Evolutionary conservation across 257 asterid species (phyloP).

Genomic region (Eucommia ulmoides): DNA sequence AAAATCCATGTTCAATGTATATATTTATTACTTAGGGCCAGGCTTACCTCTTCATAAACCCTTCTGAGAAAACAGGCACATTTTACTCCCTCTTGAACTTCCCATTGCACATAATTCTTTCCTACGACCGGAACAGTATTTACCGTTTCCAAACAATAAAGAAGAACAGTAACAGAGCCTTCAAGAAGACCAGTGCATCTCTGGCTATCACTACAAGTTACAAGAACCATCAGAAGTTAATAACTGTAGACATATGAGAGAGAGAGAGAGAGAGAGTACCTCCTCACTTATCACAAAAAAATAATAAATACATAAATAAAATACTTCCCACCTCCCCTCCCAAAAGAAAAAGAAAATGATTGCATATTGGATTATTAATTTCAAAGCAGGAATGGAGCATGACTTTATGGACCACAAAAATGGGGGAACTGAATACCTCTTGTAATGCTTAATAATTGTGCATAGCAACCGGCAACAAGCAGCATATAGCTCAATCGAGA

Average conservation of each 20-base stretch:
- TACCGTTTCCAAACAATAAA: constrained; percentile 67
- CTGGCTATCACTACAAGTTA: constrained; percentile 45
- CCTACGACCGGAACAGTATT: constrained; percentile 17
- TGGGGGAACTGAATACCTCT: constrained; percentile 31
- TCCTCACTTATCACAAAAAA: neutral
- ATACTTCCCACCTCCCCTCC: neutral
- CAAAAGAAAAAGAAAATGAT: neutral
- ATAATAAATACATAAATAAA: too few relatives aligned
- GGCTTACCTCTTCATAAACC: constrained; percentile 98
- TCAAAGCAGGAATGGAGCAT: neutral
- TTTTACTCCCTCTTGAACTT: constrained; percentile 58
- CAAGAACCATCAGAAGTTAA: constrained; percentile 1
- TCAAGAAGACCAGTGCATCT: constrained; percentile 57
- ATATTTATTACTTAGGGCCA: too few relatives aligned
- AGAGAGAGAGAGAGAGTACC: constrained; percentile 7
- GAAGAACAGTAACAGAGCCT: constrained; percentile 66
- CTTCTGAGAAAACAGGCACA: constrained; percentile 76
- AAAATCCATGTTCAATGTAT: neutral
- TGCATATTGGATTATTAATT: neutral
- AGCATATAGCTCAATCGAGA: constrained; percentile 52
- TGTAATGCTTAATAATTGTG: constrained; percentile 67
- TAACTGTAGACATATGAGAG: neutral
- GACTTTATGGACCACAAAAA: constrained; percentile 1
- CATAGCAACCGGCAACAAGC: constrained; percentile 71
- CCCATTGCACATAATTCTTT: constrained; percentile 37